phyloP scores from a whole-genome alignment of 2,329 filamentous ascomycete genomes.

The Colletotrichum somersetense region DNA sequence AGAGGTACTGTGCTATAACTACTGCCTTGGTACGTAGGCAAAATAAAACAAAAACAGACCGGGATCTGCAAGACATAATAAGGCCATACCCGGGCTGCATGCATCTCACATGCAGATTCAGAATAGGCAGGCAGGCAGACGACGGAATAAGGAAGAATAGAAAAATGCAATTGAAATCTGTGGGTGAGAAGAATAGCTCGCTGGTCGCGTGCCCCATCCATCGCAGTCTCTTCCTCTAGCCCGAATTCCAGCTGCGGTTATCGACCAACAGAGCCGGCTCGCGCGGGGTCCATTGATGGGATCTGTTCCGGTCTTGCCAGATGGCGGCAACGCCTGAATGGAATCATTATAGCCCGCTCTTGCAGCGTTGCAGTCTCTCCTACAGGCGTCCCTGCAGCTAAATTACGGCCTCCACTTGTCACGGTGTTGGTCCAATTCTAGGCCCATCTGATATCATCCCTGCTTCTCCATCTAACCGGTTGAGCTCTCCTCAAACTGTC shows the following conservation, averaged over 20 bases:
- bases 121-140: neutral
- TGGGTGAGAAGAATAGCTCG: neutral
- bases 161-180: neutral
- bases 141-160: neutral
- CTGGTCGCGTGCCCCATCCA: conserved; percentile 40
- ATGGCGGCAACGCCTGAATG: conserved; percentile 1
- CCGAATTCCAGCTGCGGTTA: neutral
- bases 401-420: conserved; percentile 29
- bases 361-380: conserved; percentile 33
- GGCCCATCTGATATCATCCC: conserved; percentile 33
- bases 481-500: conserved; percentile 10
- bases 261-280: conserved; percentile 11
- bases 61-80: neutral
- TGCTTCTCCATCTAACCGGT: conserved; percentile 8
- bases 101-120: conserved; percentile 17
- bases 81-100: conserved; percentile 5
- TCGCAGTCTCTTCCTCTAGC: conserved; percentile 2
- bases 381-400: conserved; percentile 24
- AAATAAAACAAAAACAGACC: conserved; percentile 15
- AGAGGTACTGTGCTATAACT: neutral
- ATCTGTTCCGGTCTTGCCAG: conserved; percentile 1
- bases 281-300: neutral
- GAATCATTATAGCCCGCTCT: conserved; percentile 25
- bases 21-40: neutral
- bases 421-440: conserved; percentile 18